Conservation (phyloP, 139 green algal genomes). For the Mychonastes homosphaera region DNA sequence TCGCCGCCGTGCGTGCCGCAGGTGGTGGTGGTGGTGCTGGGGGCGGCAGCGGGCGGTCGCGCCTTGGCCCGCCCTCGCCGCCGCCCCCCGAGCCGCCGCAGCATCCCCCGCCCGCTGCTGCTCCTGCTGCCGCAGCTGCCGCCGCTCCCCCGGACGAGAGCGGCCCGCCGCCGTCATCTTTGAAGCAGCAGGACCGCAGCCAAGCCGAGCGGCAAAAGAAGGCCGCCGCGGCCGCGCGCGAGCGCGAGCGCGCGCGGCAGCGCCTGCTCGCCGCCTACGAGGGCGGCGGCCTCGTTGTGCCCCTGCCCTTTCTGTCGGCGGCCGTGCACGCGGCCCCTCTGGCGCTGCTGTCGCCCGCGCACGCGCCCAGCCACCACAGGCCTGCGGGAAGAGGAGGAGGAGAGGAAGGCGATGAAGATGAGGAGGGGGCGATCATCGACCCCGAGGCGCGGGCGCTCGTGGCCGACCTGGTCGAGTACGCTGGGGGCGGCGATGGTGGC, state of each 20-base stretch:
- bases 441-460: constrained; percentile 12
- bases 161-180: too few species aligned
- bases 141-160: neutral
- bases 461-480: neutral
- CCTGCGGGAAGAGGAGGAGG: too few species aligned
- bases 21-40: too few species aligned
- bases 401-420: too few species aligned
- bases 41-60: too few species aligned
- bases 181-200: too few species aligned
- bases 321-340: constrained; percentile 46
- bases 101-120: neutral
- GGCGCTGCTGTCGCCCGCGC: constrained; percentile 38
- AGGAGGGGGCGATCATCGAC: constrained; percentile 3
- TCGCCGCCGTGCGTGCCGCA: too few species aligned
- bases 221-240: constrained; percentile 12
- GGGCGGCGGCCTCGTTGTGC: constrained; percentile 54
- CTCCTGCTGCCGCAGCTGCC: neutral
- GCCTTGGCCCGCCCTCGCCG: too few species aligned
- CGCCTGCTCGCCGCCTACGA: constrained; percentile 49
- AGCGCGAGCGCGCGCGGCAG: constrained; percentile 29
- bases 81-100: too few species aligned
- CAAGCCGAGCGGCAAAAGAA: too few species aligned
- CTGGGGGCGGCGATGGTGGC: constrained; percentile 1
- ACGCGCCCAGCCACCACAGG: neutral
- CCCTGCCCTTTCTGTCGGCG: constrained; percentile 69